Conservation (phyloP, 176 grass and related monocot species). For the Musa troglodytarum region DNA sequence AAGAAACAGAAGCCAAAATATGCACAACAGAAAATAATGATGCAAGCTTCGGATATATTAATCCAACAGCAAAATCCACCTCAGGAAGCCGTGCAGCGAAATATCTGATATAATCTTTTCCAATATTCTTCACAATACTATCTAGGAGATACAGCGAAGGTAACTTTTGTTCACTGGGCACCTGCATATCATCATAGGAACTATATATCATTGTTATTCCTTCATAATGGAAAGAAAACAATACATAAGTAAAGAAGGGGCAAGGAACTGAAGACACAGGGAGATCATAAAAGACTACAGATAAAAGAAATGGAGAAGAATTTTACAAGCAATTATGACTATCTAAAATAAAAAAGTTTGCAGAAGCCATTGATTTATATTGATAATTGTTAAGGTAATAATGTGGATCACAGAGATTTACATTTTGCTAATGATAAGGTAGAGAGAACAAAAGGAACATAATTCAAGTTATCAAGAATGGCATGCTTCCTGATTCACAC, state of each 20-base stretch:
- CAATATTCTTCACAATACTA: conserved; percentile 99
- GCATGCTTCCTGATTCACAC: too few relatives aligned
- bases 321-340: neutral
- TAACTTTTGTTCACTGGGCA: conserved; percentile 80
- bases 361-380: too few relatives aligned
- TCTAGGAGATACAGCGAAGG: conserved; percentile 94
- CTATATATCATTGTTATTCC: neutral
- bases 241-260: too few relatives aligned
- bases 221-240: neutral
- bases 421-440: neutral
- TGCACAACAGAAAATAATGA: neutral
- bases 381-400: too few relatives aligned
- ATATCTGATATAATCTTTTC: conserved; percentile 90
- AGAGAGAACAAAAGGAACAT: neutral
- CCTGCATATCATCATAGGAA: conserved; percentile 36
- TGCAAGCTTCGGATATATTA: neutral
- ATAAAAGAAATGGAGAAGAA: neutral
- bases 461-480: too few relatives aligned
- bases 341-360: too few relatives aligned
- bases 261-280: too few relatives aligned
- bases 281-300: neutral
- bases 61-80: conserved; percentile 25
- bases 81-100: conserved; percentile 78
- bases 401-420: too few relatives aligned
- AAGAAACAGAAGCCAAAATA: neutral